phyloP scores from a whole-genome alignment of 2,329 filamentous ascomycete genomes.

The Incumbomyces lentus region DNA sequence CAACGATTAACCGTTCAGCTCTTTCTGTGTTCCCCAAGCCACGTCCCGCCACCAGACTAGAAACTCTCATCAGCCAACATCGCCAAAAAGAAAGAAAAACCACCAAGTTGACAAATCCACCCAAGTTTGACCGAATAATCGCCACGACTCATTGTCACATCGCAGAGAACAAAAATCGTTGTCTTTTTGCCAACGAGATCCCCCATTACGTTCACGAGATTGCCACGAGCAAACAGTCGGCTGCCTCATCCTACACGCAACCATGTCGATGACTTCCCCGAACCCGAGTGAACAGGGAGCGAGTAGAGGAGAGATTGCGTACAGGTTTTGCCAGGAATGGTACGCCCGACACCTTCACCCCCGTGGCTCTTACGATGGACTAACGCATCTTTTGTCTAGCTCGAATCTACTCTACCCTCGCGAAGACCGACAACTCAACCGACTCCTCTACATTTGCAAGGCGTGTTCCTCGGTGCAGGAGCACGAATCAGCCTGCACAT shows the following conservation, averaged over 20 bases:
- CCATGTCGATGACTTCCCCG: constrained; percentile 28
- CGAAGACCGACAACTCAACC: constrained; percentile 75
- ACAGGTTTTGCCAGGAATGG: constrained; percentile 98
- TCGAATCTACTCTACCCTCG: constrained; percentile 97
- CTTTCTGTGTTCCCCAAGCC: too few relatives aligned
- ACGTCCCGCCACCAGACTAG: too few relatives aligned
- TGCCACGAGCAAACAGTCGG: too few relatives aligned
- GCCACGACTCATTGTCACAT: too few relatives aligned
- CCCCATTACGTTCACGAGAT: too few relatives aligned
- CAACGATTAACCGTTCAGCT: too few relatives aligned
- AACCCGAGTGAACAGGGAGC: constrained; percentile 28
- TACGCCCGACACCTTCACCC: constrained; percentile 27
- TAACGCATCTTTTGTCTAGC: constrained; percentile 34
- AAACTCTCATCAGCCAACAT: too few relatives aligned
- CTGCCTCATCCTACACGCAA: not conserved
- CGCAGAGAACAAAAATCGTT: too few relatives aligned
- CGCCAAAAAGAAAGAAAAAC: too few relatives aligned
- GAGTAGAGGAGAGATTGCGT: constrained; percentile 59
- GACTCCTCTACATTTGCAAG: constrained; percentile 88
- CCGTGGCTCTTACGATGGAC: not conserved
- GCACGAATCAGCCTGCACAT: constrained; percentile 81
- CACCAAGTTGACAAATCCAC: too few relatives aligned
- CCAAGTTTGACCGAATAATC: too few relatives aligned
- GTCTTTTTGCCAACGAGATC: too few relatives aligned
- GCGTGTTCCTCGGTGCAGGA: constrained; percentile 88